Percentiles rank a stretch among this genome's conserved stretches.
Conservation (phyloP, 2,329 filamentous ascomycete genomes). For the Claviceps africana region DNA sequence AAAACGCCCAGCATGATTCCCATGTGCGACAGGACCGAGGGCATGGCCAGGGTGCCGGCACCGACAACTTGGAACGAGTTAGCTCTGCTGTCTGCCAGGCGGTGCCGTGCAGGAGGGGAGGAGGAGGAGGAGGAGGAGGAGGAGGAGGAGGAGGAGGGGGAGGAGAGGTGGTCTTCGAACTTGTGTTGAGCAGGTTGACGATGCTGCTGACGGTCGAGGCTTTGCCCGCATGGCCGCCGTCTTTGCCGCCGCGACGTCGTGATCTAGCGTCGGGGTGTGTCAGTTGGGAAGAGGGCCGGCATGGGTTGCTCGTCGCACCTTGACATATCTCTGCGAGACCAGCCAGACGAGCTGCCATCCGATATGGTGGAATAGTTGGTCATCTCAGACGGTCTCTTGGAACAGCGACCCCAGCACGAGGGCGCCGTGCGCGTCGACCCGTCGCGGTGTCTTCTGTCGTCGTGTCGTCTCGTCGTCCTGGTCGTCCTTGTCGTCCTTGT, state of each 20-base stretch:
- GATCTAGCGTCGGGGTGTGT: slow-evolving; percentile 23
- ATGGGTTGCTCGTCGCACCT: slow-evolving; percentile 24
- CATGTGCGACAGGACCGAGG: slow-evolving; percentile 90
- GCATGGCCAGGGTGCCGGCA: slow-evolving; percentile 87
- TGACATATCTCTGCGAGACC: slow-evolving; percentile 32
- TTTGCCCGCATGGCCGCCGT: slow-evolving; percentile 52
- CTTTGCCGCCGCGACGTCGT: slow-evolving; percentile 54
- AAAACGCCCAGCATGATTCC: slow-evolving; percentile 73
- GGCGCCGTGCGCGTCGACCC: slow-evolving; percentile 2
- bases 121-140: not conserved
- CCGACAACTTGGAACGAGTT: slow-evolving; percentile 56
- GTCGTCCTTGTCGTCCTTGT: too few relatives aligned
- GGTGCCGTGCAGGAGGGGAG: too few relatives aligned
- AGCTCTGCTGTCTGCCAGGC: slow-evolving; percentile 4
- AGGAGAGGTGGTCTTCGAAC: slow-evolving; percentile 31
- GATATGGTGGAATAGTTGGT: slow-evolving; percentile 40
- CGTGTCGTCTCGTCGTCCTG: not conserved
- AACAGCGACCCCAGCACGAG: slow-evolving; percentile 1
- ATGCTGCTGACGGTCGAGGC: slow-evolving; percentile 84
- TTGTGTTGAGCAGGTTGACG: slow-evolving; percentile 93
- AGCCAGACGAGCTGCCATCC: slow-evolving; percentile 28
- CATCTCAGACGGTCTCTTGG: slow-evolving; percentile 26
- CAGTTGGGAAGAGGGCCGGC: not conserved
- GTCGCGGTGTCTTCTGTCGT: not conserved
- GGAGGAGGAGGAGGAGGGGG: not conserved